Evolutionary conservation across 306 rosid species (phyloP), one percentile per base, ranked within the genome.

Genomic region (Amphicarpaea edgeworthii): DNA sequence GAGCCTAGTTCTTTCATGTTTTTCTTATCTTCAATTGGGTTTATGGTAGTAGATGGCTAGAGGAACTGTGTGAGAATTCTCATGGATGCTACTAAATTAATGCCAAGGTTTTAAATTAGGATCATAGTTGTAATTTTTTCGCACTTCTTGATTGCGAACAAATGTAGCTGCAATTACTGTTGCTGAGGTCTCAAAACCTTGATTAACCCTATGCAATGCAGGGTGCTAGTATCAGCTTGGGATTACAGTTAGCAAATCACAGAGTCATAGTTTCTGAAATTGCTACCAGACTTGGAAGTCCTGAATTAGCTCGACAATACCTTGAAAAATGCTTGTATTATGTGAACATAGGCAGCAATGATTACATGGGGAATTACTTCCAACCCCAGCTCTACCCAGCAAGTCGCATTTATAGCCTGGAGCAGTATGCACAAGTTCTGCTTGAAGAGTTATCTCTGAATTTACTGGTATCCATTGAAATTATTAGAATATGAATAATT

Each of bases 351-450:
- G 97, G 97, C 2, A 82, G 23, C 61, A 89, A 89, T 24, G 97
- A 89, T 73, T 91, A 85, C 80, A 14, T 88, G 12, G 73, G 46
- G 77, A 91, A 88, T 41, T 91, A 86, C 66, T 91, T 75, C 79
- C 11, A 34, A 72, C 91, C 95, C 17, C 23, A 42, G 34, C 21
- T 53, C 24, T 89, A 83, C 76, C 67, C 73, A 11, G 53, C 91
- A 20, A 78, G 88, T 24, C 4, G 0, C 12, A 11, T 23, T 12
- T 91, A 79, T 66, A 84, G 37, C 64, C 79, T 76, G 15, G 43
- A 76, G 57, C 81, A 87, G 53, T 91, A 34, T 77, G 79, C 87
- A 41, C 46, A 51, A 7, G 53, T 64, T 77, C 88, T 91, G n/a
- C 60, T 85, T 12, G 16, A 72, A 12, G 81, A 79, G 12, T 80